Base-by-base conservation (phyloP, 2,329 filamentous ascomycete species). In the Ophiostoma sp. region DNA sequence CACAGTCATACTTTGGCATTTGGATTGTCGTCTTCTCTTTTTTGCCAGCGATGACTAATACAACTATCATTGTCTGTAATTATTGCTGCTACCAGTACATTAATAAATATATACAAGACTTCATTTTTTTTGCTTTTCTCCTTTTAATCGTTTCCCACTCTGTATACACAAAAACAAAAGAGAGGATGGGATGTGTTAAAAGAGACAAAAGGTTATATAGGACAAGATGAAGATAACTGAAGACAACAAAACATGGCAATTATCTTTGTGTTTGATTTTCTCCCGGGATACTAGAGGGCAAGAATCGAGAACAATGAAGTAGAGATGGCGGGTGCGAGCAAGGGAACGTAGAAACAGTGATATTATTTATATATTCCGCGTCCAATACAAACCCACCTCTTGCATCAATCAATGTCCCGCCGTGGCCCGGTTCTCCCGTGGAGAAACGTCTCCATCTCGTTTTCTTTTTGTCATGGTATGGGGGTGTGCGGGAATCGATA, bases 201-300 rank as follows among this genome's bases (percentile, higher is more conserved):
- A 64, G 33, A 64, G 60, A 64, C 60, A 64, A 36, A 33, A 36
- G 60, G 54, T 44, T 23, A 70, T 60, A 69, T 69, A 67, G 60
- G 36, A 69, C 57, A 72, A 72, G 62, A 70, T 68, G 70, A 20
- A 41, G 39, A 60, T 35, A 60, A 67, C 39, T 64, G 48, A 65
- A 52, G 65, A 67, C 54, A 67, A 70, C 17, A 17, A 48, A n/a
- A 54, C 31, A 79, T 33, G 54, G 11, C 23, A 20, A 17, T 65
- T 44, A 68, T 71, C 75, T 74, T 75, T 75, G 74, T 75, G 72
- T 75, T 74, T 75, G 72, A 33, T 4, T 64, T 35, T 20, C 60
- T n/a, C 17, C 33, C 33, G 33, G 7, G 33, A 36, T 64, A 64
- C 60, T 36, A 39, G 15, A 36, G 27, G 11, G 23, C 33, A 36